Evolutionary conservation across 495 filamentous ascomycete species (phyloP), one percentile per base, ranked within the genome.

Genomic region (Aspergillus conjunctus): DNA sequence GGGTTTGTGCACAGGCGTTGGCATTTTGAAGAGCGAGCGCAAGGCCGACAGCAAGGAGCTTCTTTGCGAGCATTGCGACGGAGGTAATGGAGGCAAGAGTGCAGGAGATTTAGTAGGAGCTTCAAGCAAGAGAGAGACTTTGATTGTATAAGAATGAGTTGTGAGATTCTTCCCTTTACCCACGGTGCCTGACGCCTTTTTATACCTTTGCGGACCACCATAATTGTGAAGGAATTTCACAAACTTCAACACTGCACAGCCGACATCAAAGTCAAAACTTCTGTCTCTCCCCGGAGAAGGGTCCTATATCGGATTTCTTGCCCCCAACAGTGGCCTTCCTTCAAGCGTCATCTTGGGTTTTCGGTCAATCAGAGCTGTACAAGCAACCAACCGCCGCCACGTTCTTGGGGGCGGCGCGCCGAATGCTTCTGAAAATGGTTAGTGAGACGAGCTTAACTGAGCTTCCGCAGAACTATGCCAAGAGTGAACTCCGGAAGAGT

Each of bases 51-150:
- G 20, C 10, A 14, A 58, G 18, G 12, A 51, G 18, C 34, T 26
- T 43, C 43, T 33, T 58, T 6, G n/a, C 33, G 45, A 58, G 56
- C 56, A 58, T 58, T 26, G 10, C 48, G 41, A n/a, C 1, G 20
- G 21, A 34, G 11, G 21, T 48, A 21, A 11, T 18, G 21, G 18
- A 48, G 2, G 15, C 12, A 41, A 5, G 2, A 26, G 26, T 0
- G 15, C 12, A 41, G 26, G 2, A 26, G 26, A 26, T 26, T 26
- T 26, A 2, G 26, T 5, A 2, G 26, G 2, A 5, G 2, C 26
- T 26, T 5, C 5, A 26, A 26, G 5, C 26, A 26, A 26, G 26
- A 26, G 26, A 2, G 26, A 26, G 26, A 26, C 5, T 26, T 26
- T 26, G 26, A 26, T 26, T 26, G 2, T 26, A 5, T 26, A 5